phyloP scores from a whole-genome alignment of 495 filamentous ascomycete genomes.

The Podospora appendiculata region DNA sequence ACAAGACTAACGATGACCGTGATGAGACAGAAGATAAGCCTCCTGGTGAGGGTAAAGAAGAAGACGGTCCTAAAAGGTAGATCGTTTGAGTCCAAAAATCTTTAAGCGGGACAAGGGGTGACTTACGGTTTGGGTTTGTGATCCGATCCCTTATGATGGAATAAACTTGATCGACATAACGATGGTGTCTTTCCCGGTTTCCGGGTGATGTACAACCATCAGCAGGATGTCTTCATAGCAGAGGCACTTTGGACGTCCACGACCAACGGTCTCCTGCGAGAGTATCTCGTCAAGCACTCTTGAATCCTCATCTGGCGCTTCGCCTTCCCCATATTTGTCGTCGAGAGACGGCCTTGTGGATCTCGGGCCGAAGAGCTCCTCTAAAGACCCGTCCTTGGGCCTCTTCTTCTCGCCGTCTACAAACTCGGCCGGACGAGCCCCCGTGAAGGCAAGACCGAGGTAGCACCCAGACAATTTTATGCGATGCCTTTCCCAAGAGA shows the following conservation, averaged over 20 bases:
- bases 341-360: neutral
- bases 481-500: constrained; percentile 15
- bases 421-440: constrained; percentile 8
- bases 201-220: constrained; percentile 17
- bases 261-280: neutral
- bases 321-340: neutral
- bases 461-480: constrained; percentile 2
- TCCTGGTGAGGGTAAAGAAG: constrained; percentile 13
- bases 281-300: constrained; percentile 3
- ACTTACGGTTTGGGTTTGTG: constrained; percentile 21
- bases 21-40: constrained; percentile 14
- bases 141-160: constrained; percentile 17
- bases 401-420: constrained; percentile 10
- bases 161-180: constrained; percentile 19
- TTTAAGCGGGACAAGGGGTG: too few species aligned
- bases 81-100: too few species aligned
- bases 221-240: constrained; percentile 20
- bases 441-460: constrained; percentile 5
- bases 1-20: constrained; percentile 11
- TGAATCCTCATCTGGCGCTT: constrained; percentile 1
- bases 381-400: constrained; percentile 11
- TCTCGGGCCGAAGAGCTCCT: constrained; percentile 6
- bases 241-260: constrained; percentile 13
- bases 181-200: constrained; percentile 8
- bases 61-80: constrained; percentile 14